These are phyloP conservation scores for Mortierella sp. DNA, from an alignment of 371 early-diverging fungal genomes.

Conservation along the genomic window DNA sequence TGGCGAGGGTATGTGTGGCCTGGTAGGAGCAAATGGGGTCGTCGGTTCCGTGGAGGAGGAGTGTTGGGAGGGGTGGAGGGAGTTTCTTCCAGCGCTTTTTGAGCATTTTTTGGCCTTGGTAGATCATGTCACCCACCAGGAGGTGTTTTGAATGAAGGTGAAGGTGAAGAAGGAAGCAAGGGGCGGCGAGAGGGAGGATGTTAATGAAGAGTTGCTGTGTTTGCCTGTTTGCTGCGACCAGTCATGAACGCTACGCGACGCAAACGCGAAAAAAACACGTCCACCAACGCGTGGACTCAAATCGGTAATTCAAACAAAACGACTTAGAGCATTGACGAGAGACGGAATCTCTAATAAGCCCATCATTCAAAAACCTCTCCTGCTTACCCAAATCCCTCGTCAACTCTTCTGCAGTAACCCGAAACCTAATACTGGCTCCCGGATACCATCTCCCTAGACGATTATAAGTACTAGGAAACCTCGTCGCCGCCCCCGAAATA, in stretches of 20 bases:
- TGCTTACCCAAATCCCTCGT: conserved; percentile 38
- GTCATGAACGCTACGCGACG: too few species aligned
- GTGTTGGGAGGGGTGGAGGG: conserved; percentile 28
- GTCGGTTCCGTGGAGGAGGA: conserved; percentile 44
- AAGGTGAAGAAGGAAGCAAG: too few species aligned
- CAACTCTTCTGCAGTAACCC: conserved; percentile 27
- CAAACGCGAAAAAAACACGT: not conserved
- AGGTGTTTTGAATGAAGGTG: too few species aligned
- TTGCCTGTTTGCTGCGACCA: too few species aligned
- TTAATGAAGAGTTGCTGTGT: too few species aligned
- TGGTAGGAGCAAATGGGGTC: conserved; percentile 40
- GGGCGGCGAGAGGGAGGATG: too few species aligned
- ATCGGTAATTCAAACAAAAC: not conserved
- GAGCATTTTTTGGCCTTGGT: conserved; percentile 46
- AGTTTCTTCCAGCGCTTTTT: conserved; percentile 45
- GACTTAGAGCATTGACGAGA: conserved; percentile 48
- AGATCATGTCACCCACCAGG: conserved; percentile 53
- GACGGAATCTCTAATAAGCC: conserved; percentile 29
- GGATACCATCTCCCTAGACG: conserved; percentile 50
- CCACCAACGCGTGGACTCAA: too few species aligned
- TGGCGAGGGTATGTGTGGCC: conserved; percentile 24
- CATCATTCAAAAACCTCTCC: conserved; percentile 30
- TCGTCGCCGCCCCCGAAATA: conserved; percentile 19
- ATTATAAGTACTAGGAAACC: conserved; percentile 43
- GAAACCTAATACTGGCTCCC: conserved; percentile 18